Evolutionary conservation across 1,139 yeast species (phyloP).

Genomic region (Taphrina pruni): DNA sequence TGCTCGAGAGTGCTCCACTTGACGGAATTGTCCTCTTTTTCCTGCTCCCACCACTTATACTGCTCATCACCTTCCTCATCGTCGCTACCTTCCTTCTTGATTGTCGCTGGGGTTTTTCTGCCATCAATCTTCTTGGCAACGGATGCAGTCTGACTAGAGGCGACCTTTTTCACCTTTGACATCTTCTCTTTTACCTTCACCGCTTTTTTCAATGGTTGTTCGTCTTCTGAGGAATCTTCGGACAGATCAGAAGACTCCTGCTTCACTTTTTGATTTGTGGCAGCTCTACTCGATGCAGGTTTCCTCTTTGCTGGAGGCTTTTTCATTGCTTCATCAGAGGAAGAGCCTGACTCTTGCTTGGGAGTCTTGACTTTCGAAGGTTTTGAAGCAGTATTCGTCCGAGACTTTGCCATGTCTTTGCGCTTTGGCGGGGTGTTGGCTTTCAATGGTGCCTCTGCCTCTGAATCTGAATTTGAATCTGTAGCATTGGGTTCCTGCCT

Average conservation of each 20-base stretch:
- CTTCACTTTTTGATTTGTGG: neutral
- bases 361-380: neutral
- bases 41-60: conserved; percentile 88
- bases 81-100: conserved; percentile 41
- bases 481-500: neutral
- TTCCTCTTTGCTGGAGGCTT: conserved; percentile 37
- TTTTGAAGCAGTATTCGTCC: neutral
- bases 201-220: conserved; percentile 15
- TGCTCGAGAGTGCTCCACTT: conserved; percentile 89
- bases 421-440: neutral
- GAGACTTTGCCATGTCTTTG: neutral
- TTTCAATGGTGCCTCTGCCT: neutral
- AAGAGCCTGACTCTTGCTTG: conserved; percentile 25
- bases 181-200: conserved; percentile 30
- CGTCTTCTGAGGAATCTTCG: conserved; percentile 26
- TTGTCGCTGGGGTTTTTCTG: conserved; percentile 32
- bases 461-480: conserved; percentile 5
- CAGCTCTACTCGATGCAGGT: conserved; percentile 23
- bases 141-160: conserved; percentile 10
- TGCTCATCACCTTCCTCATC: conserved; percentile 67
- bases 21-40: conserved; percentile 71
- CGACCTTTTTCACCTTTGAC: conserved; percentile 29
- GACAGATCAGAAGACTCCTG: conserved; percentile 14
- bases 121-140: conserved; percentile 30
- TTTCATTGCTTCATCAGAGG: conserved; percentile 26